Base-by-base conservation (phyloP, 805 yeast species). In the Yamadazyma sp. region DNA sequence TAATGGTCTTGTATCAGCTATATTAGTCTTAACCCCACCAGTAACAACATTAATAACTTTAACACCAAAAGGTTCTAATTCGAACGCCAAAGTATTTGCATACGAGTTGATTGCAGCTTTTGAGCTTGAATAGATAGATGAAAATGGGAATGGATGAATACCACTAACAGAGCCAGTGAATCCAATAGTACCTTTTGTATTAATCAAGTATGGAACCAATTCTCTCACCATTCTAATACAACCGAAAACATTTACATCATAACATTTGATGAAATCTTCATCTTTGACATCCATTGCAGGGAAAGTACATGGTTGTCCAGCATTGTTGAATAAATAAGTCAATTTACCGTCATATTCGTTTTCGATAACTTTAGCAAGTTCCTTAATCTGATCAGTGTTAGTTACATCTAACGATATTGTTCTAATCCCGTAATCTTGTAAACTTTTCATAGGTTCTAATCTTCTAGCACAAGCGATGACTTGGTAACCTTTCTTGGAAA, bases 381-480 rank as follows among this genome's bases (percentile, higher is more conserved):
- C 44, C 5, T 45, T 15, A 27, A 81, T 75, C 20, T 77, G 73
- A 23, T 70, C 74, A 1, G 52, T 33, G 4, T 74, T 63, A 0
- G 82, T 55, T 17, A 84, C 85, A 48, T 84, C 94, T 36, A 83
- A 58, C 27, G 60, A 40, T 21, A 79, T 53, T 2, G 73, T 73
- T 17, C 53, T 58, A 3, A 81, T 60, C 0, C 75, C 72, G 30
- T 62, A 57, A n/a, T 66, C 50, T 14, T 60, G 58, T 39, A 81
- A 59, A 5, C 69, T 67, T 25, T 71, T 66, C 80, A 85, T 80
- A 3, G 75, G 75, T 31, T 69, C 79, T 21, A 75, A 48, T 45
- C 87, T 70, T 54, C 94, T 69, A 2, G 93, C 88, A 38, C 84
- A 80, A 0, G 89, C 89, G 51, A 75, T 82, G 1, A 84, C 87